Evolutionary conservation across 2,329 filamentous ascomycete species (phyloP), one percentile per base, ranked within the genome.

Genomic region (Emydomyces testavorans): DNA sequence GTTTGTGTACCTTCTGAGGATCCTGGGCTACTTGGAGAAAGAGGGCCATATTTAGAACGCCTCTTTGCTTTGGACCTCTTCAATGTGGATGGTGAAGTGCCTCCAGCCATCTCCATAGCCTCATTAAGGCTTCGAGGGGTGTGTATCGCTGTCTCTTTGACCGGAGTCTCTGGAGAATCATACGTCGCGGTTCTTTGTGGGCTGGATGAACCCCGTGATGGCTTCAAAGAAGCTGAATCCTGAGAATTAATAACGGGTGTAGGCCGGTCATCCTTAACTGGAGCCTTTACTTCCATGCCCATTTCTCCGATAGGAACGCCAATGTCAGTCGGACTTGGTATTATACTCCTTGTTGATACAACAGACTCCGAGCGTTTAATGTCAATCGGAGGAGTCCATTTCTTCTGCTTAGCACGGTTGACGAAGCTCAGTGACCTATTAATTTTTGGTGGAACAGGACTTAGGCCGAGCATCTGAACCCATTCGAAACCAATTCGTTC

Each of bases 401-500:
- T 62, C 54, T 54, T 61, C 29, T 65, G 58, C 51, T 68, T 70
- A 24, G 62, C 62, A 39, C 63, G 64, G 43, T 64, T 64, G 55
- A 72, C 62, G 56, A 79, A 76, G 61, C 72, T 75, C 51, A 72
- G 70, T 43, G 71, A 70, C 54, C 74, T 70, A 47, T 71, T 71
- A 24, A 82, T 70, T 32, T 70, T 68, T 34, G 80, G 79, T 18
- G 79, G 79, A 28, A 80, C 68, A 23, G 82, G 82, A 28, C 71
- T 70, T 24, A 76, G 65, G n/a, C 79, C 79, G n/a, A 96, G 69
- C 65, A 95, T 85, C 32, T 84, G 77, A 31, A 95, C 71, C 92
- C 92, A 98, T 65, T 96, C 92, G 13, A 77, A 69, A 4, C 83
- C 80, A 50, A 88, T 80, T 48, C 85, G 81, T 52, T 88, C 82